Evolutionary conservation across 2,329 filamentous ascomycete species (phyloP).

Genomic region (Botrytis medusae): DNA sequence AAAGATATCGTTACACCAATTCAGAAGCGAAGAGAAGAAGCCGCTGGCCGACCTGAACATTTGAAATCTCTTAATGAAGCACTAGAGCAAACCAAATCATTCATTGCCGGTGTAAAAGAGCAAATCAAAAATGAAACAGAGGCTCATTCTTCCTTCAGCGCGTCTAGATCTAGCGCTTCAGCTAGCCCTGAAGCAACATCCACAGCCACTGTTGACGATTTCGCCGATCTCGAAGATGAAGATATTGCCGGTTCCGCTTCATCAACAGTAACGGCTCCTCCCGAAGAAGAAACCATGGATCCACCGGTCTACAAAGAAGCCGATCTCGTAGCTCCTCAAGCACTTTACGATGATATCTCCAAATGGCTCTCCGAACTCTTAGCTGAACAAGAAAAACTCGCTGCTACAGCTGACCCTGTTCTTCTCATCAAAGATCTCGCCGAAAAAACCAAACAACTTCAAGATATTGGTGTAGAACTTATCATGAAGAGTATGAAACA

Average conservation of each 20-base stretch:
- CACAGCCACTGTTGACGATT: conserved; percentile 48
- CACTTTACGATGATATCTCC: conserved; percentile 59
- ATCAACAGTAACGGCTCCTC: conserved; percentile 38
- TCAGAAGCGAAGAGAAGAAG: conserved; percentile 72
- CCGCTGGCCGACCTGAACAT: conserved; percentile 66
- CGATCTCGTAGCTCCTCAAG: conserved; percentile 67
- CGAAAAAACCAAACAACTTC: conserved; percentile 67
- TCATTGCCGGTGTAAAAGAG: conserved; percentile 67
- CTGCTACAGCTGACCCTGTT: conserved; percentile 69
- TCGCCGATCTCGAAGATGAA: conserved; percentile 82
- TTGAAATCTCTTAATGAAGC: conserved; percentile 66
- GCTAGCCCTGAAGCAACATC: conserved; percentile 40
- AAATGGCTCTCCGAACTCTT: conserved; percentile 76
- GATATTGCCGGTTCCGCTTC: conserved; percentile 27
- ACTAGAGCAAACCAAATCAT: conserved; percentile 69
- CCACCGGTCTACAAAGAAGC: conserved; percentile 69
- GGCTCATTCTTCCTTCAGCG: conserved; percentile 53
- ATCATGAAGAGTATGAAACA: conserved; percentile 66
- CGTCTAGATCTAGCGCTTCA: conserved; percentile 45
- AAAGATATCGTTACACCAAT: conserved; percentile 77
- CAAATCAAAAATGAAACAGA: conserved; percentile 71
- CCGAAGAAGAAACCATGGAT: conserved; percentile 52
- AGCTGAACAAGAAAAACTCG: conserved; percentile 68
- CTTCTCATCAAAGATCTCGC: conserved; percentile 71
- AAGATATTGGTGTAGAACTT: conserved; percentile 67